phyloP scores from a whole-genome alignment of 106 monocot species.

The Dendrobium officinale region DNA sequence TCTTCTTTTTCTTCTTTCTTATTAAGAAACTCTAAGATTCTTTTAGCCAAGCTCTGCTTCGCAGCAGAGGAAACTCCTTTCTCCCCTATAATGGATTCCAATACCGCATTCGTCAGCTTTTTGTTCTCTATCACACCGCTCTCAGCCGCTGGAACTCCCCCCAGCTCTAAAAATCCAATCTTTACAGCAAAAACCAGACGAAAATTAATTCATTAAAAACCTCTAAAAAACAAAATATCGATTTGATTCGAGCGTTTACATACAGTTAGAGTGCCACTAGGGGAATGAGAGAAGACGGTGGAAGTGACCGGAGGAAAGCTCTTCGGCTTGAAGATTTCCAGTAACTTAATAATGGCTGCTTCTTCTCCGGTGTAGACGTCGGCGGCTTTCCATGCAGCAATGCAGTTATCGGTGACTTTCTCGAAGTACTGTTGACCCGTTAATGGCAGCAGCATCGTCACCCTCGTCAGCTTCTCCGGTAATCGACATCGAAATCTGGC shows the following conservation, averaged over 20 bases:
- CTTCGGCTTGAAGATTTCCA: conserved; percentile 23
- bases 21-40: conserved; percentile 21
- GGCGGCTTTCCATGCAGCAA: conserved; percentile 37
- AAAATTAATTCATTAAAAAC: not conserved
- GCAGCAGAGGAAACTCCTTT: conserved; percentile 54
- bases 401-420: conserved; percentile 62
- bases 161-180: conserved; percentile 53
- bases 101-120: conserved; percentile 27
- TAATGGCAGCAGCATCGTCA: conserved; percentile 57
- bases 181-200: conserved; percentile 3
- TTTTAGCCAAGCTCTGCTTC: conserved; percentile 38
- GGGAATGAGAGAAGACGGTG: conserved; percentile 50
- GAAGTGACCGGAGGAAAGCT: conserved; percentile 48
- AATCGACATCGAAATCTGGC: no score
- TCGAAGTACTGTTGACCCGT: conserved; percentile 51
- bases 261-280: conserved; percentile 43
- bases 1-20: not conserved
- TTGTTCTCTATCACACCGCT: conserved; percentile 31
- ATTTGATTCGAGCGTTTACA: not conserved
- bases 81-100: conserved; percentile 58
- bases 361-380: conserved; percentile 42
- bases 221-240: not conserved
- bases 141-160: conserved; percentile 17
- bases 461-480: conserved; percentile 45
- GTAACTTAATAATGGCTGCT: conserved; percentile 38